Evolutionary conservation across 164 flowering plant genomes (phyloP).

Genomic region (Sextonia rubra): DNA sequence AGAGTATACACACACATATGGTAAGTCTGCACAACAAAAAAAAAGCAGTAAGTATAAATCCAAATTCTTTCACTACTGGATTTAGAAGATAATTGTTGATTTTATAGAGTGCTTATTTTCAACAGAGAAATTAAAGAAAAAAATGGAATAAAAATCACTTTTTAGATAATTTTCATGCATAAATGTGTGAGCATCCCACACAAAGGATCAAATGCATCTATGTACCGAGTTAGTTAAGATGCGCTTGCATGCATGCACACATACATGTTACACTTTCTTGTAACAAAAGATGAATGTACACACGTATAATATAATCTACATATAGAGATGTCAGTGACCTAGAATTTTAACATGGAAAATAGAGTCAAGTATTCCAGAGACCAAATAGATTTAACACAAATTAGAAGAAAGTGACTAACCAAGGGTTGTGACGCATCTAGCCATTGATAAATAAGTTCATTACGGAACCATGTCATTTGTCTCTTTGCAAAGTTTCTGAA

Average conservation of each 20-base stretch:
- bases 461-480: slow-evolving; percentile 95
- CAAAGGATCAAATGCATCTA: not conserved
- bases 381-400: not conserved
- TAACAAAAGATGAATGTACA: too few species aligned
- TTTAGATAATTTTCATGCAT: not conserved
- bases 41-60: too few species aligned
- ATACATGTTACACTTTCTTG: not conserved
- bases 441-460: slow-evolving; percentile 90
- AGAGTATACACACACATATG: too few species aligned
- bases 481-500: slow-evolving; percentile 95
- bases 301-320: not conserved
- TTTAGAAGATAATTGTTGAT: too few species aligned
- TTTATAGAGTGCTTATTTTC: not conserved
- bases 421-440: slow-evolving; percentile 85
- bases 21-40: too few species aligned
- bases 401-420: slow-evolving; percentile 36
- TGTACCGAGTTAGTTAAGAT: not conserved
- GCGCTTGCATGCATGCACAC: not conserved
- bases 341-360: not conserved
- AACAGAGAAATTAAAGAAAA: not conserved
- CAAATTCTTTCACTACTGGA: too few species aligned
- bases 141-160: not conserved
- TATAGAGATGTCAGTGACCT: too few species aligned
- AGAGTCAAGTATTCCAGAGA: not conserved
- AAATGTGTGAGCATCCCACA: not conserved